Evolutionary conservation across 768 basidiomycete genomes (phyloP).

Genomic region (Polyporus arcularius): DNA sequence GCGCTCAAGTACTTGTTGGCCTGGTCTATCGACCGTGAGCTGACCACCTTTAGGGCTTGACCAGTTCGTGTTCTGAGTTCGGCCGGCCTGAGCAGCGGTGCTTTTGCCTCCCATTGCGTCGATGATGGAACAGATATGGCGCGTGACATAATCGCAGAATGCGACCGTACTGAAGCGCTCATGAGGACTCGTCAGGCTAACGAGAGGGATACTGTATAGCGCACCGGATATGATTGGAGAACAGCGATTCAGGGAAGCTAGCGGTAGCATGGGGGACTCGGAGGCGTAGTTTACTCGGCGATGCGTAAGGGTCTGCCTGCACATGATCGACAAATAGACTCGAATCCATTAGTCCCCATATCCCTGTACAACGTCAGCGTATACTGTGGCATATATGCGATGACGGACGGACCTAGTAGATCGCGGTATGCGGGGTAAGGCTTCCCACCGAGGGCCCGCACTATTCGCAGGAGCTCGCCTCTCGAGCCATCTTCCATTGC

Average conservation of each 20-base stretch:
- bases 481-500: neutral
- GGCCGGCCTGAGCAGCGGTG: neutral
- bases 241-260: constrained; percentile 4
- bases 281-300: constrained; percentile 17
- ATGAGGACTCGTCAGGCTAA: neutral
- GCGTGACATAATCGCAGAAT: constrained; percentile 16
- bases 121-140: neutral
- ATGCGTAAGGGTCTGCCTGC: constrained; percentile 21
- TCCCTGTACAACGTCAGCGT: neutral
- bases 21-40: constrained; percentile 15
- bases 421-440: constrained; percentile 19
- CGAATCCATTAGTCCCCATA: constrained; percentile 10
- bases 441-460: constrained; percentile 10
- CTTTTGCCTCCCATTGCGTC: neutral
- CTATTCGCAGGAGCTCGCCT: neutral
- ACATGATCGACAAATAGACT: constrained; percentile 13
- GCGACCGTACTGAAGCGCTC: constrained; percentile 3
- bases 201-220: neutral
- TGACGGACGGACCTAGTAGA: constrained; percentile 5
- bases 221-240: constrained; percentile 5
- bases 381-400: neutral
- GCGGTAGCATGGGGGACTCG: constrained; percentile 10
- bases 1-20: constrained; percentile 20
- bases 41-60: constrained; percentile 17
- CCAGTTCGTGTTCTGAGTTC: neutral